Base-by-base conservation (phyloP, 805 yeast species). In the Candida stauntonica region DNA sequence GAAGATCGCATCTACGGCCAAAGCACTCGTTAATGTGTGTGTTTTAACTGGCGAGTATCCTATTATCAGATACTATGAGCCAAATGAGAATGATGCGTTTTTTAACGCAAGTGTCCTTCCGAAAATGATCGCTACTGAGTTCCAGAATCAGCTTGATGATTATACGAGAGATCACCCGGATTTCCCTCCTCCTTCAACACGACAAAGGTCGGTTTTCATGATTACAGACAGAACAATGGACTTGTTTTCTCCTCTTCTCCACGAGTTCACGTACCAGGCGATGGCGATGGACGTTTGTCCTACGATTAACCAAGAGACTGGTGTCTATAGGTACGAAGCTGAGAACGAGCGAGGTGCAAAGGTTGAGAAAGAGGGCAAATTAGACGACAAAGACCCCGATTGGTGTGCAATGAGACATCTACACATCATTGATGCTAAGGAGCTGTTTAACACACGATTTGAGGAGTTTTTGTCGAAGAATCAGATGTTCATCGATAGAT, bases 191-290 rank as follows among this genome's bases (percentile, higher is more conserved):
- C 62, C 64, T 9, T 64, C 68, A 11, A 68, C 67, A 24, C 74
- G 85, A 48, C 86, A 86, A 16, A 70, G 93, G 45, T 73, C 96
- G 0, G 70, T 85, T 0, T 70, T 91, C 47, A 60, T 93, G 24
- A 76, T 93, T 15, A 68, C 85, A 2, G 99, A 93, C 60, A 71
- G 99, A 45, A 72, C 95, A 2, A 57, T 88, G 57, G 99, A 94
- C 58, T 66, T 83, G 34, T 75, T 76, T 51, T 84, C 93, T 6
- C 96, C 97, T 0, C 58, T 93, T 33, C 62, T 89, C 38, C 98
- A 93, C 60, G 96, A 87, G 57, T 86, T 89, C 61, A 76, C 82
- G 17, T 93, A 89, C 61, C 95, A 91, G 62, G 89, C 97, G 5
- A 80, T 89, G 85, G 83, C 89, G 15, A 81, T 82, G 64, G 99